Evolutionary conservation across 495 filamentous ascomycete genomes (phyloP).

Genomic region (Terfezia boudieri): DNA sequence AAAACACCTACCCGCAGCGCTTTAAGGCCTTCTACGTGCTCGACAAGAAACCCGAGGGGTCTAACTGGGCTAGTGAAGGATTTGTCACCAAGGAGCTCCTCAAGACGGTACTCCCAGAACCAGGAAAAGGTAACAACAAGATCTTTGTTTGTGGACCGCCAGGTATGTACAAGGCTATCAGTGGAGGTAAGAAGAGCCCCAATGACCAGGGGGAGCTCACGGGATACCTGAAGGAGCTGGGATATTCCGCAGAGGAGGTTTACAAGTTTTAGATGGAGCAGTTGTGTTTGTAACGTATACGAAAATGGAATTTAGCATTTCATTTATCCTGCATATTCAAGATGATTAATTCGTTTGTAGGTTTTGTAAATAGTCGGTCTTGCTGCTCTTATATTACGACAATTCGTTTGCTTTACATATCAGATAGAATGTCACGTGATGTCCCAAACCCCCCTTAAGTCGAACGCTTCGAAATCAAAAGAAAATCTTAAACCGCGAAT

Average conservation of each 20-base stretch:
- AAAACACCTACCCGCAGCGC: constrained; percentile 81
- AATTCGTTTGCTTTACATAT: too few relatives aligned
- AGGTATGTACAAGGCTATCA: constrained; percentile 79
- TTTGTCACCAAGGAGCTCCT: constrained; percentile 68
- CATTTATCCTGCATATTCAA: not conserved
- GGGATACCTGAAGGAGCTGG: constrained; percentile 69
- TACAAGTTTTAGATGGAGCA: constrained; percentile 63
- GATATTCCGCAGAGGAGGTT: constrained; percentile 81
- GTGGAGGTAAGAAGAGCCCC: constrained; percentile 69
- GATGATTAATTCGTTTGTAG: too few relatives aligned
- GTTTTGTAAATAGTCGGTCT: too few relatives aligned
- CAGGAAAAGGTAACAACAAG: constrained; percentile 76
- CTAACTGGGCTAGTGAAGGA: constrained; percentile 48
- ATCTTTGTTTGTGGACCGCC: constrained; percentile 81
- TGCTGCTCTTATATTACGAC: too few relatives aligned
- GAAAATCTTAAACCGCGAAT: not conserved
- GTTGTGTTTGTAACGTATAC: not conserved
- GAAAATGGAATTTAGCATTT: not conserved
- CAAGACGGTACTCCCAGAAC: constrained; percentile 80
- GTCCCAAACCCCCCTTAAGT: too few relatives aligned
- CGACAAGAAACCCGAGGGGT: constrained; percentile 55
- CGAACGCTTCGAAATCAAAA: too few relatives aligned
- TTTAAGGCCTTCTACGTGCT: constrained; percentile 81
- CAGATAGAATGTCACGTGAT: too few relatives aligned
- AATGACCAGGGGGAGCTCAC: constrained; percentile 76